phyloP scores from a whole-genome alignment of 2,329 filamentous ascomycete species.

The Hysterium pulicare region DNA sequence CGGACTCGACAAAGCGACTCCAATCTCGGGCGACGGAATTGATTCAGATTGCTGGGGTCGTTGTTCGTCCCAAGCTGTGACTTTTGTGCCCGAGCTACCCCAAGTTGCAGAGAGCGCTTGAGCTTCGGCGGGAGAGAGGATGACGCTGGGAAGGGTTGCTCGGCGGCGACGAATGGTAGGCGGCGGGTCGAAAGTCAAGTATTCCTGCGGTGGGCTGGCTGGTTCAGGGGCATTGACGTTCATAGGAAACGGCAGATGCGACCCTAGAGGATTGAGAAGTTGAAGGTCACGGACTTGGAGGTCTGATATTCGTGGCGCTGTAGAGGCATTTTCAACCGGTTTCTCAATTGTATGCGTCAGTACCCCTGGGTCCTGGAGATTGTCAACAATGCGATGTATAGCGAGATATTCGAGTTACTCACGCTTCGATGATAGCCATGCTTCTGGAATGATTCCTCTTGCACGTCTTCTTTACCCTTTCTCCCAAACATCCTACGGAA shows the following conservation, averaged over 20 bases:
- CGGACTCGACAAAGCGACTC: slow-evolving; percentile 34
- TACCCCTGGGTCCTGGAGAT: slow-evolving; percentile 29
- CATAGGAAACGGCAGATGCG: slow-evolving; percentile 39
- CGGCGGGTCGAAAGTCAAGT: slow-evolving; percentile 30
- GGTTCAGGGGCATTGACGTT: slow-evolving; percentile 39
- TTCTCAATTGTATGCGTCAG: slow-evolving; percentile 21
- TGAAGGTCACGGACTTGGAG: slow-evolving; percentile 29
- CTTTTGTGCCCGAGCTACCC: slow-evolving; percentile 20
- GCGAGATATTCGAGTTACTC: slow-evolving; percentile 10
- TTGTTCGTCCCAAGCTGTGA: slow-evolving; percentile 28
- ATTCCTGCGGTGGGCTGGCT: slow-evolving; percentile 32
- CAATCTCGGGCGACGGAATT: slow-evolving; percentile 29
- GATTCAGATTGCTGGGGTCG: slow-evolving; percentile 19
- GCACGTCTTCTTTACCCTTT: slow-evolving; percentile 24
- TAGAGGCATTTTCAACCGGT: slow-evolving; percentile 12
- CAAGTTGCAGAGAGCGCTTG: slow-evolving; percentile 21
- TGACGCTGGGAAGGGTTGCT: slow-evolving; percentile 34
- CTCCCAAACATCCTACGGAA: slow-evolving; percentile 39
- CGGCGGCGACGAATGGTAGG: slow-evolving; percentile 25
- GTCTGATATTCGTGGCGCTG: slow-evolving; percentile 30
- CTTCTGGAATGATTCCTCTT: slow-evolving; percentile 17
- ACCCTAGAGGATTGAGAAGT: slow-evolving; percentile 33
- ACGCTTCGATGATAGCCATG: slow-evolving; percentile 37
- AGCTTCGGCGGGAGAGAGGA: slow-evolving; percentile 21
- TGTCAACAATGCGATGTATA: not conserved